phyloP scores from a whole-genome alignment of 768 basidiomycete species.

The Grammothele lineata region DNA sequence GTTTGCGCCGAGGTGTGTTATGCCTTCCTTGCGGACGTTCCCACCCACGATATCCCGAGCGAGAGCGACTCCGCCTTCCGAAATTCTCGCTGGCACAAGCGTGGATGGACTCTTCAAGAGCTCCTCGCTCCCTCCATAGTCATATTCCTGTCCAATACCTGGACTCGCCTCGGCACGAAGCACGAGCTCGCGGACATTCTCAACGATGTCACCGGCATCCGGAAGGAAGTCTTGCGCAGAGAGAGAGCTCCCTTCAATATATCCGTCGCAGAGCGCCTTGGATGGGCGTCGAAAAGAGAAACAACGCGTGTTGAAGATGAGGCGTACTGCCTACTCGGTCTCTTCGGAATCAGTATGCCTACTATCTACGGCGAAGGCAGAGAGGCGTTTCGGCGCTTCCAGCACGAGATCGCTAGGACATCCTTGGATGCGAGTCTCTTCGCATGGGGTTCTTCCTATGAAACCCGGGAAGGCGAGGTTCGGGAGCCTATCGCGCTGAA shows the following conservation, averaged over 20 bases:
- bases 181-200: background rate
- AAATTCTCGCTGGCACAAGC: constrained; percentile 1
- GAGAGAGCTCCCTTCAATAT: background rate
- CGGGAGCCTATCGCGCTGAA: no score
- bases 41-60: background rate
- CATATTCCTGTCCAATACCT: constrained; percentile 3
- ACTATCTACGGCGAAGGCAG: constrained; percentile 4
- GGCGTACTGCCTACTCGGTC: constrained; percentile 7
- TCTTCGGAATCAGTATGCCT: constrained; percentile 6
- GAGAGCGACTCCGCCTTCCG: background rate
- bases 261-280: constrained; percentile 4
- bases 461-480: no score
- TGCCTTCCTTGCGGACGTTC: constrained; percentile 2
- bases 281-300: constrained; percentile 1
- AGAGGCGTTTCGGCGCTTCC: constrained; percentile 5
- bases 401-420: constrained; percentile 2
- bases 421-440: constrained; percentile 3
- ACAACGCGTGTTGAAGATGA: constrained; percentile 3
- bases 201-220: constrained; percentile 1
- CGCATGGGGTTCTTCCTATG: background rate
- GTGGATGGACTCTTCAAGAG: constrained; percentile 9
- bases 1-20: constrained; percentile 1
- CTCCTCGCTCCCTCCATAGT: constrained; percentile 1
- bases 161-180: background rate
- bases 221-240: background rate